phyloP scores from a whole-genome alignment of 164 flowering plant genomes.

The Litsea cubeba region DNA sequence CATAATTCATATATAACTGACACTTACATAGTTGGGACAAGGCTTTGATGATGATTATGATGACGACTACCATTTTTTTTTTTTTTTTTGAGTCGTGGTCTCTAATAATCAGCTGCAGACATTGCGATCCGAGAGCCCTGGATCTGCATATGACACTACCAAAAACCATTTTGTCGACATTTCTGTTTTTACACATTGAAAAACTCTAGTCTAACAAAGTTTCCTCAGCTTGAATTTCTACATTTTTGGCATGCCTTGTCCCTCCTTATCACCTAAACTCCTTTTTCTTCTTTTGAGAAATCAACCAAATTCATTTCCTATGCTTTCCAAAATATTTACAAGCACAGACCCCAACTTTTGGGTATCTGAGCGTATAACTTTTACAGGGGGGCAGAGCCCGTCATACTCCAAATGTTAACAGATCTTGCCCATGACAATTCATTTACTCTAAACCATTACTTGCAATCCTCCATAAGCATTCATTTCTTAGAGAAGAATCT shows the following conservation, averaged over 20 bases:
- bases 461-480: slow-evolving; percentile 74
- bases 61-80: too few relatives aligned
- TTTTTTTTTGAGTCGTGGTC: too few relatives aligned
- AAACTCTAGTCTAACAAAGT: too few relatives aligned
- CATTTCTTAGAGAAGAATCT: slow-evolving; percentile 86
- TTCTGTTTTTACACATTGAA: too few relatives aligned
- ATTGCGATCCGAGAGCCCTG: too few relatives aligned
- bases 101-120: too few relatives aligned
- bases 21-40: too few relatives aligned
- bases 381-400: neutral
- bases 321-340: slow-evolving; percentile 1
- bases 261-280: neutral
- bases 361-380: neutral
- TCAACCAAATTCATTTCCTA: neutral
- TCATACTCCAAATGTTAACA: neutral
- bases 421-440: neutral
- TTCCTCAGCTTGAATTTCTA: neutral
- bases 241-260: neutral
- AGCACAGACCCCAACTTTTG: neutral
- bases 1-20: too few relatives aligned
- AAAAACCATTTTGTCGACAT: too few relatives aligned
- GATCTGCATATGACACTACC: too few relatives aligned
- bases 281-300: too few relatives aligned
- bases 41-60: too few relatives aligned
- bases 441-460: slow-evolving; percentile 14